phyloP scores from a whole-genome alignment of 2,329 filamentous ascomycete genomes.

The Trichoderma guizhouense region DNA sequence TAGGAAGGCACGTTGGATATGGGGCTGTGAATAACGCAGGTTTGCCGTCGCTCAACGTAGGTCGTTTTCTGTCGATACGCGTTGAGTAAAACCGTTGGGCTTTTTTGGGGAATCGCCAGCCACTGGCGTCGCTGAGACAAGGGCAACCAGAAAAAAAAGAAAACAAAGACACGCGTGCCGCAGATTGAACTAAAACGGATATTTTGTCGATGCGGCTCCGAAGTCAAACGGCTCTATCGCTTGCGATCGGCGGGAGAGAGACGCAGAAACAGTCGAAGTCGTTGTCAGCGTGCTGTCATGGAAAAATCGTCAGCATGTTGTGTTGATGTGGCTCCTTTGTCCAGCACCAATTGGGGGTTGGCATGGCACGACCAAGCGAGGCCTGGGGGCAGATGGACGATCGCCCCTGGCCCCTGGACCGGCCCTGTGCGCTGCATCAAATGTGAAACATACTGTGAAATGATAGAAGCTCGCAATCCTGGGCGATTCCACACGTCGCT shows the following conservation, averaged over 20 bases:
- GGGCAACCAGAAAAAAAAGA: not conserved
- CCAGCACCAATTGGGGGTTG: slow-evolving; percentile 22
- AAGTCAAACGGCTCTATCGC: not conserved
- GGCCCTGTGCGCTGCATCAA: slow-evolving; percentile 8
- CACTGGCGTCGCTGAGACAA: not conserved
- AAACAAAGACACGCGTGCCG: slow-evolving; percentile 5
- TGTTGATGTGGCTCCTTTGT: slow-evolving; percentile 19
- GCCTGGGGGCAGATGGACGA: not conserved
- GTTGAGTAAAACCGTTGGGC: slow-evolving; percentile 1
- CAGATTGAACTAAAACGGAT: not conserved
- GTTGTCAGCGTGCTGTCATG: slow-evolving; percentile 10
- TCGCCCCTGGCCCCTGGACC: not conserved
- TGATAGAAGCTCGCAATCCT: slow-evolving; percentile 26
- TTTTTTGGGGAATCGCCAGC: not conserved
- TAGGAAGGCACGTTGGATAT: slow-evolving; percentile 21
- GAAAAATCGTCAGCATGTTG: slow-evolving; percentile 19
- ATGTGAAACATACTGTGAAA: slow-evolving; percentile 19
- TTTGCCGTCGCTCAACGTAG: not conserved
- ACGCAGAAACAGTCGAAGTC: not conserved
- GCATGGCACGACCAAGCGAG: slow-evolving; percentile 22
- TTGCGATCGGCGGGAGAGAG: slow-evolving; percentile 5
- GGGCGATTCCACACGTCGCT: slow-evolving; percentile 25
- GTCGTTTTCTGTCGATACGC: not conserved
- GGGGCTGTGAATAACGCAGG: not conserved
- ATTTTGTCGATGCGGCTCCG: not conserved